A percentile compares a stretch with the other conserved stretches of the same genome.
Conservation (phyloP, 2,329 filamentous ascomycete genomes). For the Calonectria multiphialidica region DNA sequence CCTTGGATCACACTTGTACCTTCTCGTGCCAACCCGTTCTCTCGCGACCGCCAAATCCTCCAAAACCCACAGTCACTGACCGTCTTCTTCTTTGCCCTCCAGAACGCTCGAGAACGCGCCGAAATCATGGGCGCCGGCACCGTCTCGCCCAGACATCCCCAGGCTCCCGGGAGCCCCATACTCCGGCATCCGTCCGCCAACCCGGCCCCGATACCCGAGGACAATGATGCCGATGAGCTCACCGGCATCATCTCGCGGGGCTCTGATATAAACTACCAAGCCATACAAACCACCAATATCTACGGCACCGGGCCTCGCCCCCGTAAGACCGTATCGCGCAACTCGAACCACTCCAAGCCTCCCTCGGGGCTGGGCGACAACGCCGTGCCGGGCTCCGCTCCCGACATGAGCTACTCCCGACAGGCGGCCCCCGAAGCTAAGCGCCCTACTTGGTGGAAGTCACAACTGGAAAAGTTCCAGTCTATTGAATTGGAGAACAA, state of each 20-base stretch:
- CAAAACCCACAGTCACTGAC: constrained; percentile 20
- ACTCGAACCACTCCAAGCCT: constrained; percentile 22
- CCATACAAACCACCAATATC: constrained; percentile 45
- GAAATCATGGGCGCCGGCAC: constrained; percentile 51
- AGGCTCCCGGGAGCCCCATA: constrained; percentile 34
- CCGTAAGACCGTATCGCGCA: constrained; percentile 28
- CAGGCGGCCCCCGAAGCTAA: constrained; percentile 38
- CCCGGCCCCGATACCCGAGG: constrained; percentile 34
- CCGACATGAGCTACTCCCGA: constrained; percentile 28
- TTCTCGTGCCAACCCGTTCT: background rate
- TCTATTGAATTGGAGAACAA: constrained; percentile 87
- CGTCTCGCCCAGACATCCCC: constrained; percentile 30
- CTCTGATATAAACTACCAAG: constrained; percentile 54
- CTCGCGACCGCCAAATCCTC: background rate
- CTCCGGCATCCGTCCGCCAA: constrained; percentile 26
- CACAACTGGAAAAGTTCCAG: constrained; percentile 61
- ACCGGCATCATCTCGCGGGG: constrained; percentile 54
- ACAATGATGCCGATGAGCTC: constrained; percentile 53
- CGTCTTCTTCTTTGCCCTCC: background rate
- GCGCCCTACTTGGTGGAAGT: constrained; percentile 62
- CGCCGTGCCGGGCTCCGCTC: constrained; percentile 4
- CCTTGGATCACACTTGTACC: background rate
- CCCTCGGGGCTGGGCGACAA: constrained; percentile 24
- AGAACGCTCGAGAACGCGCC: constrained; percentile 59
- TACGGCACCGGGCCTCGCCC: constrained; percentile 27